Evolutionary conservation across 495 filamentous ascomycete genomes (phyloP).

Genomic region (Daldinia grandis): DNA sequence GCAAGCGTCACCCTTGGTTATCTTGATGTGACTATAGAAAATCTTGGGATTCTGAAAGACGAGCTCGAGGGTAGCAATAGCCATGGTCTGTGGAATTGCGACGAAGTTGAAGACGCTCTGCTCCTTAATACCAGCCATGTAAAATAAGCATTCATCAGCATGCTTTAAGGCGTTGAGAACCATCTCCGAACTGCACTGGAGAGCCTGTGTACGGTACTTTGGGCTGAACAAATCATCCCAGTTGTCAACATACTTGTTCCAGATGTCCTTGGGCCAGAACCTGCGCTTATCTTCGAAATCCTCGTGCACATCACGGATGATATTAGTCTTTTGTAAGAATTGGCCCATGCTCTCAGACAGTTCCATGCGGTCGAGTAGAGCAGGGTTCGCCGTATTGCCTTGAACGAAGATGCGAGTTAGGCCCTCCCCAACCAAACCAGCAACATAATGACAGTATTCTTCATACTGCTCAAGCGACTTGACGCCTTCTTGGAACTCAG

Average conservation of each 20-base stretch:
- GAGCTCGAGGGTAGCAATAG: slow-evolving; percentile 90
- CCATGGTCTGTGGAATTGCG: slow-evolving; percentile 98
- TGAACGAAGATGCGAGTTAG: slow-evolving; percentile 91
- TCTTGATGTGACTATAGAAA: slow-evolving; percentile 91
- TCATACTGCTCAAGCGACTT: slow-evolving; percentile 89
- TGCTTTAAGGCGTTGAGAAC: slow-evolving; percentile 86
- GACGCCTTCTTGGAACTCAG: slow-evolving; percentile 82
- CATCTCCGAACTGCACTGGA: slow-evolving; percentile 95
- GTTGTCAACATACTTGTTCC: slow-evolving; percentile 89
- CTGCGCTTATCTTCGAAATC: slow-evolving; percentile 85
- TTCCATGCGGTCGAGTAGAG: slow-evolving; percentile 76
- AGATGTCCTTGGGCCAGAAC: slow-evolving; percentile 96
- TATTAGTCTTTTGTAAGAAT: slow-evolving; percentile 97
- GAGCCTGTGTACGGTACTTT: slow-evolving; percentile 77
- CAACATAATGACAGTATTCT: slow-evolving; percentile 96
- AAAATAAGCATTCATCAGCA: slow-evolving; percentile 93
- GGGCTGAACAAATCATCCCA: slow-evolving; percentile 91
- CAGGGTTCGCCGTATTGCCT: slow-evolving; percentile 85
- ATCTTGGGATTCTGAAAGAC: slow-evolving; percentile 92
- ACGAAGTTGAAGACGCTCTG: slow-evolving; percentile 99
- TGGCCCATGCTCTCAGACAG: slow-evolving; percentile 96
- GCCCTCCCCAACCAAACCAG: slow-evolving; percentile 95
- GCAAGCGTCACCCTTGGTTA: slow-evolving; percentile 94
- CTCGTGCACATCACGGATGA: slow-evolving; percentile 93
- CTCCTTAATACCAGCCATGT: slow-evolving; percentile 94